phyloP scores from a whole-genome alignment of 169 alveolate species.

The Perkinsus marinus region DNA sequence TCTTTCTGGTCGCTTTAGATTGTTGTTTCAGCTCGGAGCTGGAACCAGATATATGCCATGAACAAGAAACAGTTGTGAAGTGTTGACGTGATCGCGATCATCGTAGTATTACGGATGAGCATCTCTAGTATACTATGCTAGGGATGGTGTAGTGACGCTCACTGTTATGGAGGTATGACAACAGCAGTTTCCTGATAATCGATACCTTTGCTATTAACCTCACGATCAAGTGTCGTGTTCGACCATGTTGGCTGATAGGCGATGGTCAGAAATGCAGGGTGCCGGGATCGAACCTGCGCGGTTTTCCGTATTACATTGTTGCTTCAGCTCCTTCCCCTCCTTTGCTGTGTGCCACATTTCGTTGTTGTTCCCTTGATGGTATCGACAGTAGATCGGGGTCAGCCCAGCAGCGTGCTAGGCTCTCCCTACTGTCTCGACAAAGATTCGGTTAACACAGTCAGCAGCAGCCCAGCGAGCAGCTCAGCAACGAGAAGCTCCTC shows the following conservation, averaged over 20 bases:
- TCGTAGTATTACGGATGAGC: no score
- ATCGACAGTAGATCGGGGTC: neutral
- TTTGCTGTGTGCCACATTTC: neutral
- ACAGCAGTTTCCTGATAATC: neutral
- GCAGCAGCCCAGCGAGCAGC: neutral
- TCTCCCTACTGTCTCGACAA: neutral
- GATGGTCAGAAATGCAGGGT: no score
- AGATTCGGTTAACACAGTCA: neutral
- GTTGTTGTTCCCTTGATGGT: neutral
- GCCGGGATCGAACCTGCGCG: no score
- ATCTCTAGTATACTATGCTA: no score
- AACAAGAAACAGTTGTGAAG: neutral
- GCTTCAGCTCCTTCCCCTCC: neutral
- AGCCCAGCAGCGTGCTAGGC: neutral
- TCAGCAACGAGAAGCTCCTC: neutral
- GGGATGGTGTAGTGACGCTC: neutral
- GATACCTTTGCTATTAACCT: neutral
- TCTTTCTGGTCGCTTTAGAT: neutral
- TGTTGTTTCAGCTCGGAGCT: neutral
- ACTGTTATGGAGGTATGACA: neutral
- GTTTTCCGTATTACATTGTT: no score
- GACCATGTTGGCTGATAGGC: no score
- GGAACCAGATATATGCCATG: neutral
- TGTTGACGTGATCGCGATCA: neutral
- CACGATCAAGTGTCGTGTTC: neutral